A percentile compares a stretch with the other conserved stretches of the same genome.
phyloP scores from a whole-genome alignment of 2,329 filamentous ascomycete genomes.

The Clarireedia paspali region DNA sequence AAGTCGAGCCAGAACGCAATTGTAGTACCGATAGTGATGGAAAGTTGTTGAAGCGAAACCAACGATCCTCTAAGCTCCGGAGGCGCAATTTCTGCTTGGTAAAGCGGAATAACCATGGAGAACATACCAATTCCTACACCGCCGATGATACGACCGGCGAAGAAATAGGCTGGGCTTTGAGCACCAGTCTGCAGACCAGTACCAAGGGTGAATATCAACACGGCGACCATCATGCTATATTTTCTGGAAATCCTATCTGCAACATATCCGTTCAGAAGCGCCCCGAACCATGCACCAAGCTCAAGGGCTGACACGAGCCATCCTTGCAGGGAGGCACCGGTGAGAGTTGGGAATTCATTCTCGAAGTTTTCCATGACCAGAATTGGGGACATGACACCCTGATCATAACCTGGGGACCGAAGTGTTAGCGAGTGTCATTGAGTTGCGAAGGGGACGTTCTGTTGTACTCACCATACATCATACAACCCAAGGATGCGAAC shows the following conservation, averaged over 20 bases:
- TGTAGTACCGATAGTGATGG: conserved; percentile 44
- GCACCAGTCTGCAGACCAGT: conserved; percentile 37
- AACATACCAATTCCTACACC: conserved; percentile 45
- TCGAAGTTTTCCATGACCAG: conserved; percentile 32
- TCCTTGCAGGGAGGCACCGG: conserved; percentile 28
- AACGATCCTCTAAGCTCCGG: conserved; percentile 50
- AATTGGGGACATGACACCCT: conserved; percentile 31
- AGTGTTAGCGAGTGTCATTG: not conserved
- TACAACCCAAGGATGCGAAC: conserved; percentile 26
- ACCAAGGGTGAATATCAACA: conserved; percentile 42
- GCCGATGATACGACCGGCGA: conserved; percentile 41
- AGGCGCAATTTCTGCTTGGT: conserved; percentile 52
- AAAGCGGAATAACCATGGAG: conserved; percentile 44
- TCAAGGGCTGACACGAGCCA: conserved; percentile 30
- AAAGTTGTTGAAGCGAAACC: conserved; percentile 53
- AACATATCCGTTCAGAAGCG: conserved; percentile 20
- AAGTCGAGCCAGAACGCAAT: conserved; percentile 50
- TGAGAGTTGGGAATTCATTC: conserved; percentile 30
- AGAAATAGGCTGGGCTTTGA: conserved; percentile 43
- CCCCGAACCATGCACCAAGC: conserved; percentile 31
- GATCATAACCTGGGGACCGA: conserved; percentile 22
- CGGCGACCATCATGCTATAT: conserved; percentile 43
- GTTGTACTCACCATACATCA: conserved; percentile 24
- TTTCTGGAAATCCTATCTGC: conserved; percentile 45
- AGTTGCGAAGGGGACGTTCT: not conserved